Evolutionary conservation across 805 yeast genomes (phyloP).

Genomic region (Naumovozyma dairenensis): DNA sequence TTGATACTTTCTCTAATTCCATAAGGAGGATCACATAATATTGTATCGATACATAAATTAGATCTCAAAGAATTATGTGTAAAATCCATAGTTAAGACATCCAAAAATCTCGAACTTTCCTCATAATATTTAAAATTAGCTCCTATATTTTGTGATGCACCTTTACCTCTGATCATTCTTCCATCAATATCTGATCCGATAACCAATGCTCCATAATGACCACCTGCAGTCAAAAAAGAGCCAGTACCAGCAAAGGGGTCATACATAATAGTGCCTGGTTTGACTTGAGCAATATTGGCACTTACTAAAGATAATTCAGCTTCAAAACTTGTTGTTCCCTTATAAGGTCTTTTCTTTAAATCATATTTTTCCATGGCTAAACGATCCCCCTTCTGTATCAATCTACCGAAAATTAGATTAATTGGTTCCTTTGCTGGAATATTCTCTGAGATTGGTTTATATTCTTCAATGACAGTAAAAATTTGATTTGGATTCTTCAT

Average conservation of each 20-base stretch:
- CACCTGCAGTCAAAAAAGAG: slow-evolving; percentile 81
- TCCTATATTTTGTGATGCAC: slow-evolving; percentile 34
- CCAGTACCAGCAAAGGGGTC: slow-evolving; percentile 98
- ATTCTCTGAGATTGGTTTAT: slow-evolving; percentile 37
- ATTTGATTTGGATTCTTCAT: slow-evolving; percentile 67
- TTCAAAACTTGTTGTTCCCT: slow-evolving; percentile 95
- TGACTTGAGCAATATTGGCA: slow-evolving; percentile 76
- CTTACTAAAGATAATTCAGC: slow-evolving; percentile 84
- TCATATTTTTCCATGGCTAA: slow-evolving; percentile 67
- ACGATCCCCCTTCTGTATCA: slow-evolving; percentile 54
- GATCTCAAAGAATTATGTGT: slow-evolving; percentile 76
- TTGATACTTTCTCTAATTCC: slow-evolving; percentile 94
- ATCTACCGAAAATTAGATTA: slow-evolving; percentile 65
- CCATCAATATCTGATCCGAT: slow-evolving; percentile 90
- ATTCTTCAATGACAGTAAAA: slow-evolving; percentile 70
- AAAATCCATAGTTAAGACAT: slow-evolving; percentile 85
- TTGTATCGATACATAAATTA: slow-evolving; percentile 58
- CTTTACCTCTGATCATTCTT: slow-evolving; percentile 60
- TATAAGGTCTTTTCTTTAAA: slow-evolving; percentile 70
- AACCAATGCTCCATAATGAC: slow-evolving; percentile 69
- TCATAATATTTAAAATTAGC: slow-evolving; percentile 71
- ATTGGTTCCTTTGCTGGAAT: slow-evolving; percentile 41
- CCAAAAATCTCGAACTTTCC: slow-evolving; percentile 49
- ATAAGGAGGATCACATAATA: slow-evolving; percentile 95
- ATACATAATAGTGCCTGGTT: slow-evolving; percentile 55